Evolutionary conservation across 352 stramenopile genomes (phyloP).

Genomic region (Blastocystis hominis): DNA sequence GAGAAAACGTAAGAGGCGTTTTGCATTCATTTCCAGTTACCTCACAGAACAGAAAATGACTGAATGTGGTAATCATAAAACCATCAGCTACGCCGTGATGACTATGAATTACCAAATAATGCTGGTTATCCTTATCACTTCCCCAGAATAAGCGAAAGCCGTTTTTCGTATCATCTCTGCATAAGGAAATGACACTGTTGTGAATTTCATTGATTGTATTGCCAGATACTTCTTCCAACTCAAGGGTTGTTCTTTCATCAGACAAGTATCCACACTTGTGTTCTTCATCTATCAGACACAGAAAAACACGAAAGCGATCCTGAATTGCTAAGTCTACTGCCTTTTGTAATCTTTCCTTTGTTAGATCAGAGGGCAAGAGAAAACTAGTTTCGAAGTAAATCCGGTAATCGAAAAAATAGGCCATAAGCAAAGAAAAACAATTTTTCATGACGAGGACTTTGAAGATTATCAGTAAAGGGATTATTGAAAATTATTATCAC

Average conservation of each 20-base stretch:
- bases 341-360: background rate
- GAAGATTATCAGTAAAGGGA: no score
- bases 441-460: no score
- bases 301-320: background rate
- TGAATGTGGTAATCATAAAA: constrained; percentile 23
- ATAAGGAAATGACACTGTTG: background rate
- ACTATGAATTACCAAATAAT: constrained; percentile 14
- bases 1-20: background rate
- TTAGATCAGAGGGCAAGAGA: background rate
- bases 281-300: background rate
- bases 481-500: no score
- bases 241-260: background rate
- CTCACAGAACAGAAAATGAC: background rate
- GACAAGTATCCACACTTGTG: background rate
- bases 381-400: constrained; percentile 30
- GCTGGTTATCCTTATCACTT: background rate
- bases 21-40: background rate
- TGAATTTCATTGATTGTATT: background rate
- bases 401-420: background rate
- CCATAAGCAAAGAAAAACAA: background rate
- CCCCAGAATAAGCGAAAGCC: background rate
- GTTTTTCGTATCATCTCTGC: background rate
- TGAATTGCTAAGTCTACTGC: background rate
- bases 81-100: constrained; percentile 51
- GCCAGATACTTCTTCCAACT: background rate